These are phyloP conservation scores for Arthrobotrys entomopaga DNA, from an alignment of 2,329 filamentous ascomycete species.

Conservation along the genomic window DNA sequence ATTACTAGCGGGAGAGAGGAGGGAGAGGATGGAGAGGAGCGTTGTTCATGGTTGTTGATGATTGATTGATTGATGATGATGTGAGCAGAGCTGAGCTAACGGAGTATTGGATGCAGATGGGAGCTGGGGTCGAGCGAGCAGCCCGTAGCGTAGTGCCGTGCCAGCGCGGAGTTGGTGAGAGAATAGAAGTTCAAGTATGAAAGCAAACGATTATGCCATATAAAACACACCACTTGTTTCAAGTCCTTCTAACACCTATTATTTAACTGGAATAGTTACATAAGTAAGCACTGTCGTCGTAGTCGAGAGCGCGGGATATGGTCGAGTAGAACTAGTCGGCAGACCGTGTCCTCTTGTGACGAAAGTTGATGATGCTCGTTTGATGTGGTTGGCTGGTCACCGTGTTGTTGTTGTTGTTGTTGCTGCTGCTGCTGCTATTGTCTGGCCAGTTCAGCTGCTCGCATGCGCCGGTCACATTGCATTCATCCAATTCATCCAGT, in stretches of 20 bases:
- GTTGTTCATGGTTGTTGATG: slow-evolving; percentile 11
- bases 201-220: neutral
- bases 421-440: slow-evolving; percentile 7
- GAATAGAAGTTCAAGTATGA: neutral
- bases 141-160: slow-evolving; percentile 26
- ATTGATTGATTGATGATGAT: slow-evolving; percentile 9
- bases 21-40: neutral
- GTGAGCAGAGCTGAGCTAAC: neutral
- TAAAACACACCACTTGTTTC: neutral
- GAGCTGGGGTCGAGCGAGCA: slow-evolving; percentile 12
- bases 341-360: slow-evolving; percentile 33
- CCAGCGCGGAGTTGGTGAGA: slow-evolving; percentile 14
- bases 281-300: too few species aligned
- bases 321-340: too few species aligned
- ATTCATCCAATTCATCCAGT: neutral
- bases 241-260: too few species aligned
- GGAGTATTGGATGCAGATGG: slow-evolving; percentile 20
- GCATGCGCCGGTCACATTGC: slow-evolving; percentile 39
- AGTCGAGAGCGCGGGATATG: neutral
- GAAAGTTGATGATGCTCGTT: neutral
- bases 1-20: neutral
- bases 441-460: slow-evolving; percentile 52
- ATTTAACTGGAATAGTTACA: too few species aligned
- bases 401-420: slow-evolving; percentile 16
- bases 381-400: neutral